These are phyloP conservation scores for Pyropia yezoensis DNA, from an alignment of 23 red algal species.

Conservation along the genomic window DNA sequence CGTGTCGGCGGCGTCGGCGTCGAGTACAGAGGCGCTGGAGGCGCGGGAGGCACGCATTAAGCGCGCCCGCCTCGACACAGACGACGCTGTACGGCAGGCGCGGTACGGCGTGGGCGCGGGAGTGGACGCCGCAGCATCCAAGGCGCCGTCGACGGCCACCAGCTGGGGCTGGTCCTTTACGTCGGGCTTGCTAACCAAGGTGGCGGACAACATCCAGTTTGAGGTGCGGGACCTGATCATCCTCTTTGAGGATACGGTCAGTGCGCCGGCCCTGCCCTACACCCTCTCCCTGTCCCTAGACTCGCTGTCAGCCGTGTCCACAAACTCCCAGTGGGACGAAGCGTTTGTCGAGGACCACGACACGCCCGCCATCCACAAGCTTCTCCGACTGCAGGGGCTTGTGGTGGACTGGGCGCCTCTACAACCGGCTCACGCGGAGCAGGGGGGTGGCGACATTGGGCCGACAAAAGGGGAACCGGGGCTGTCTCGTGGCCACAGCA, in stretches of 20 bases:
- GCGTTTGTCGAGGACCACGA: conserved; percentile 43
- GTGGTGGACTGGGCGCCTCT: conserved; percentile 38
- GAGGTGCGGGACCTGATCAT: conserved; percentile 64
- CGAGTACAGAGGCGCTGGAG: conserved; percentile 29
- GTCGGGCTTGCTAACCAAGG: conserved; percentile 50
- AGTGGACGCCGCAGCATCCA: conserved; percentile 1
- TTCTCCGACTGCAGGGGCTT: conserved; percentile 38
- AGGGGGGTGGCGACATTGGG: not conserved
- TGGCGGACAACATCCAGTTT: conserved; percentile 83
- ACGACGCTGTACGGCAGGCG: conserved; percentile 71
- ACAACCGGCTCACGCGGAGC: not conserved
- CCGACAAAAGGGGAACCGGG: no score
- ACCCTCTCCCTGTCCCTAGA: conserved; percentile 29
- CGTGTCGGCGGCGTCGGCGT: conserved; percentile 21
- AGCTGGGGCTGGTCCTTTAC: conserved; percentile 33
- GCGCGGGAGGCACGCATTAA: conserved; percentile 43
- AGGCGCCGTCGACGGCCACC: not conserved
- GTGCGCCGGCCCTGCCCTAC: conserved; percentile 26
- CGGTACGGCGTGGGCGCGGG: conserved; percentile 29
- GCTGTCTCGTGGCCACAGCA: no score
- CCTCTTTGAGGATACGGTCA: conserved; percentile 57
- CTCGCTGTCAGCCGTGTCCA: conserved; percentile 36
- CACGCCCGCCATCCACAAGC: conserved; percentile 21
- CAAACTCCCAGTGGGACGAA: conserved; percentile 44
- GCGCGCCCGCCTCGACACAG: conserved; percentile 44